phyloP scores from a whole-genome alignment of 1,284 basidiomycete species.

The Microbotryum lychnidis-dioicae region DNA sequence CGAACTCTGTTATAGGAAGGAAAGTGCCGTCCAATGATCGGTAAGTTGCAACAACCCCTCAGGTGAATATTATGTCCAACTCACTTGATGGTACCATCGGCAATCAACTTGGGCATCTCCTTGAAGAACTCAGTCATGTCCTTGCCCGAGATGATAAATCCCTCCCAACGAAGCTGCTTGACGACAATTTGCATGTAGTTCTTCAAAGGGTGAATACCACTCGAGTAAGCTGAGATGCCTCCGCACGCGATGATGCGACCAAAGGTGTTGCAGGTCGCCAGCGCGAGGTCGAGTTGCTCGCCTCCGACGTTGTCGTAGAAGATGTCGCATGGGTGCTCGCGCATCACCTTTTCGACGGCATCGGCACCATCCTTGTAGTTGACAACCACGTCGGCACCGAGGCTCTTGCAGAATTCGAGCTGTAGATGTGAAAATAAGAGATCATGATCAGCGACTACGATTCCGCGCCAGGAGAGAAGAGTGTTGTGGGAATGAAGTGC shows the following conservation, averaged over 20 bases:
- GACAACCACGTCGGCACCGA: slow-evolving; percentile 72
- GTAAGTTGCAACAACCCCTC: too few relatives aligned
- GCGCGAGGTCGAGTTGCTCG: slow-evolving; percentile 48
- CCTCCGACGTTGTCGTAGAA: slow-evolving; percentile 82
- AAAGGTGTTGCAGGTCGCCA: slow-evolving; percentile 52
- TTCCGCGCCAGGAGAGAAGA: too few relatives aligned
- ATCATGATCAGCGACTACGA: slow-evolving; percentile 49
- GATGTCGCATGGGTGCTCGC: slow-evolving; percentile 54
- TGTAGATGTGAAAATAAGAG: slow-evolving; percentile 5
- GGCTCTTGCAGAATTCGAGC: slow-evolving; percentile 60
- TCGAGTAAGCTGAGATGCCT: slow-evolving; percentile 48
- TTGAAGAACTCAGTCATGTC: slow-evolving; percentile 35
- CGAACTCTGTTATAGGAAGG: slow-evolving; percentile 1
- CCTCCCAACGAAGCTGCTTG: slow-evolving; percentile 52
- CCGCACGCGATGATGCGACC: slow-evolving; percentile 66
- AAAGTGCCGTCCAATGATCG: not conserved
- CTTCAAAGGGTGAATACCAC: slow-evolving; percentile 29
- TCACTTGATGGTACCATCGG: slow-evolving; percentile 60
- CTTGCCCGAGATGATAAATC: slow-evolving; percentile 58
- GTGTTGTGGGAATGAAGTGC: too few relatives aligned
- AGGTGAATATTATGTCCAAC: not conserved
- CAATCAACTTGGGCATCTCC: slow-evolving; percentile 49
- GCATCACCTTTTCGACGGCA: slow-evolving; percentile 48
- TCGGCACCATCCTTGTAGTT: slow-evolving; percentile 55
- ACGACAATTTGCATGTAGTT: slow-evolving; percentile 53